Percentiles rank a stretch among this genome's conserved stretches.
Evolutionary conservation across 1,139 yeast species (phyloP).

Genomic region (Blastobotrys petasosporus): DNA sequence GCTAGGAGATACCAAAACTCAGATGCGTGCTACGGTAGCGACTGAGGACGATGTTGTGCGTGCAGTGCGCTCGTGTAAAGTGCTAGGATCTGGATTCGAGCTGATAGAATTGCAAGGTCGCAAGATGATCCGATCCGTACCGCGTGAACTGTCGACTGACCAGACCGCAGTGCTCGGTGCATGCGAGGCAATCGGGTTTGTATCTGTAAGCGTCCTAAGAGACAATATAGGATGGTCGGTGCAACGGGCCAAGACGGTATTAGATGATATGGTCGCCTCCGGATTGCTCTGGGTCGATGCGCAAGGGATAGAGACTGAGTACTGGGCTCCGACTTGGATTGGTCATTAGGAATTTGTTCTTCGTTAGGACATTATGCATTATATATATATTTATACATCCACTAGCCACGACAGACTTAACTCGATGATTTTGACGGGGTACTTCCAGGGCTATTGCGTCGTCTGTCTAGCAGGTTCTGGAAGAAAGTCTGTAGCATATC

Average conservation of each 20-base stretch:
- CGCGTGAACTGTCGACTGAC: conserved; percentile 53
- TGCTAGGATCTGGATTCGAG: conserved; percentile 44
- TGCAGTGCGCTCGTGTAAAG: conserved; percentile 41
- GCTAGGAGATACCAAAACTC: conserved; percentile 29
- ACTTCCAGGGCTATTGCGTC: conserved; percentile 11
- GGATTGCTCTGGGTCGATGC: conserved; percentile 83
- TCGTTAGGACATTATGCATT: not conserved
- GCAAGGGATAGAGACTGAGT: conserved; percentile 51
- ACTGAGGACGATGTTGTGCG: conserved; percentile 44
- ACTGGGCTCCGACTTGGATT: conserved; percentile 49
- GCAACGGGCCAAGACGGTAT: conserved; percentile 53
- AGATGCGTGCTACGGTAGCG: conserved; percentile 32
- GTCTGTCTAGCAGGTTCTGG: conserved; percentile 25
- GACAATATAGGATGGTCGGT: conserved; percentile 73
- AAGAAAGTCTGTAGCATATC: conserved; percentile 29
- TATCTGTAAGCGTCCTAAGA: conserved; percentile 52
- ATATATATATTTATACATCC: not conserved
- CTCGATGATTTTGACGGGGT: conserved; percentile 7
- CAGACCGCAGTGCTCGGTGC: conserved; percentile 66
- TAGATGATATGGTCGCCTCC: conserved; percentile 72
- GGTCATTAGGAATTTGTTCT: not conserved
- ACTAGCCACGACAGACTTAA: not conserved
- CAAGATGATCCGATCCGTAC: conserved; percentile 43
- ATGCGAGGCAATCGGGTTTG: conserved; percentile 67
- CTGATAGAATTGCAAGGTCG: conserved; percentile 34